phyloP scores from a whole-genome alignment of 768 basidiomycete genomes.

The Pulveroboletus sp. region DNA sequence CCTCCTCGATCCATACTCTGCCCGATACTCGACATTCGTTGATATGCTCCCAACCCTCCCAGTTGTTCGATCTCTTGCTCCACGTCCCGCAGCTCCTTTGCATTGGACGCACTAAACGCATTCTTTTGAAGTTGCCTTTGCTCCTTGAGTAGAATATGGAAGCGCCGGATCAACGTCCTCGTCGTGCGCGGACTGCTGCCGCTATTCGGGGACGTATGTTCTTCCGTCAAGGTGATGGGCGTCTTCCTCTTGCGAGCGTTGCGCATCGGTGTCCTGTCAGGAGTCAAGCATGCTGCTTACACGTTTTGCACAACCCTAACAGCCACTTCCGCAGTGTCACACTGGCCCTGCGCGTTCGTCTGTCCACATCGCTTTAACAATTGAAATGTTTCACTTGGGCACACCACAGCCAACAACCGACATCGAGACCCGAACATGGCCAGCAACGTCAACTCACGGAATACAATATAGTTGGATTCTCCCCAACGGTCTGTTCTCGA shows the following conservation, averaged over 20 bases:
- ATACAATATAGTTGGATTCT: too few relatives aligned
- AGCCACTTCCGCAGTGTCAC: too few relatives aligned
- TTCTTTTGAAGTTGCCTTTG: constrained; percentile 48
- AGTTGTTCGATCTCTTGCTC: constrained; percentile 57
- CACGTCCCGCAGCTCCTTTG: constrained; percentile 44
- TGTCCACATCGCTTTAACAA: too few relatives aligned
- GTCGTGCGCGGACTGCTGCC: constrained; percentile 58
- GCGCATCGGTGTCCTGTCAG: constrained; percentile 29
- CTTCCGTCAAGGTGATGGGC: constrained; percentile 36
- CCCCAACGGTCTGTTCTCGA: too few relatives aligned
- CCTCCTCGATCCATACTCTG: constrained; percentile 82
- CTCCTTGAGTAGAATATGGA: constrained; percentile 74
- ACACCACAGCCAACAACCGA: too few relatives aligned
- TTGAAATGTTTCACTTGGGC: too few relatives aligned
- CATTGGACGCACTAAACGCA: constrained; percentile 11
- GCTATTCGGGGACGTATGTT: not conserved
- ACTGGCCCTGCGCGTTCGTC: too few relatives aligned
- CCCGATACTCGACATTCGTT: constrained; percentile 76
- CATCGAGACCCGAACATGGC: not conserved
- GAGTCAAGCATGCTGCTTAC: too few relatives aligned
- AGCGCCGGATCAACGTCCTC: constrained; percentile 70
- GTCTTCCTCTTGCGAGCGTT: constrained; percentile 41
- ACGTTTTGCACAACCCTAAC: too few relatives aligned
- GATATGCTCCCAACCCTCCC: constrained; percentile 80
- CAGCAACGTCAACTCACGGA: too few relatives aligned